Evolutionary conservation across 441 rosid genomes (phyloP), one percentile per base, ranked within the genome.

Genomic region (Euphorbia neoarborescens): DNA sequence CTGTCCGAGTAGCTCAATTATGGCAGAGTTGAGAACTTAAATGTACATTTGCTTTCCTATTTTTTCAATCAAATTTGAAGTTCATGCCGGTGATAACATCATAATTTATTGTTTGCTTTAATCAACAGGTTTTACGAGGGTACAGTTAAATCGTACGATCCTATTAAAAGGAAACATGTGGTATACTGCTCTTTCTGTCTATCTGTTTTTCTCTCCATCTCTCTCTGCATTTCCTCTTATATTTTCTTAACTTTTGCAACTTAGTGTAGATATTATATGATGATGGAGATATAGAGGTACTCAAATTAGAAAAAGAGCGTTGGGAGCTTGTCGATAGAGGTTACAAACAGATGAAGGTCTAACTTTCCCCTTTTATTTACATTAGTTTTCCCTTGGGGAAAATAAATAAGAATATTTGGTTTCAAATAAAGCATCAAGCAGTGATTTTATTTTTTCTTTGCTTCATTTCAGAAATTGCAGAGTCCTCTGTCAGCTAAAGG

Each of bases 231-330:
- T 46, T 59, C 5, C 15, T 66, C 28, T 53, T 48, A 50, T 65
- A 62, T 15, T 34, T 62, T 57, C 38, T 6, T n/a, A 68, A 34
- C 30, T 30, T 71, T 42, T 70, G 57, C 42, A 67, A 60, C 38
- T 59, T 76, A 13, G 44, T 77, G 71, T 76, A 96, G 99, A 84
- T 96, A 74, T 84, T 92, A 69, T 96, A 96, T 58, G 88, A 96
- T 69, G 99, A 96, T 78, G 99, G 96, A 69, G 99, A 92, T 85
- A 88, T 96, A 62, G 99, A 96, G 82, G 96, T 96, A 65, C 94
- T 96, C 46, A 82, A 87, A 71, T 81, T 96, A 38, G 90, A 90
- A 56, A 96, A 85, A 81, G 99, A 96, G 78, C 89, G 90, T 58
- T 96, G 99, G 99, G 96, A 96, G 81, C 87, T 90, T 17, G 72